Evolutionary conservation across 2,329 filamentous ascomycete genomes (phyloP), one percentile per base, ranked within the genome.

Genomic region (Colletotrichum cuscutae): DNA sequence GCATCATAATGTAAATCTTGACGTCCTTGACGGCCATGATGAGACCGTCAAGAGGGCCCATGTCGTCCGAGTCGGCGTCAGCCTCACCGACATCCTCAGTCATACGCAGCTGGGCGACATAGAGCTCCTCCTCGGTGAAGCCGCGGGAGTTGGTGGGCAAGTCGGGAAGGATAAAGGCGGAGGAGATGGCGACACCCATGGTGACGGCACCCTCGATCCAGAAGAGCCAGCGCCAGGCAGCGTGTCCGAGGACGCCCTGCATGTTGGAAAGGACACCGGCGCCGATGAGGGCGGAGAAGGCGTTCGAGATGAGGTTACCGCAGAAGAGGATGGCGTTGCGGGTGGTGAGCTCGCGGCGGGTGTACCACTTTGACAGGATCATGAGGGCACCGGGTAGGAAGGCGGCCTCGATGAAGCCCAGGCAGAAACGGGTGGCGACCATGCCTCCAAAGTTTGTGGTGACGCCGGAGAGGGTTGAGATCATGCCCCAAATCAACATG

Each of bases 281-380:
- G 3, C 85, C 89, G 56, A 91, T 85, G 3, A 91, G 83, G 0
- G 88, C 88, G 0, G 88, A 89, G 76, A 91, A 91, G 65, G 89
- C 88, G 60, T 89, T 89, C 58, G 89, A 89, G 75, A 91, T 86
- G 74, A 90, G 85, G 77, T 89, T 90, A 2, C 89, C 88, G 73
- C 88, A 88, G 80, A 90, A 91, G 26, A 91, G 80, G 35, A 91
- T 85, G 68, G 89, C 88, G 76, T 90, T 89, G 64, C 89, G 82
- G 66, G 82, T 81, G 15, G 86, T 85, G 73, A 91, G 77, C 80
- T 90, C 89, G 62, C 87, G 86, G 60, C 90, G 86, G 1, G 90
- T 92, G 80, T 93, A 93, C 87, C 90, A 93, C 76, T 91, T 90
- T 0, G 89, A 90, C 24, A 93, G 84, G 58, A 92, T 89, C 56